A percentile compares a stretch with the other conserved stretches of the same genome.
Evolutionary conservation across 2,329 filamentous ascomycete species (phyloP).

Genomic region (Nothopassalora personata): DNA sequence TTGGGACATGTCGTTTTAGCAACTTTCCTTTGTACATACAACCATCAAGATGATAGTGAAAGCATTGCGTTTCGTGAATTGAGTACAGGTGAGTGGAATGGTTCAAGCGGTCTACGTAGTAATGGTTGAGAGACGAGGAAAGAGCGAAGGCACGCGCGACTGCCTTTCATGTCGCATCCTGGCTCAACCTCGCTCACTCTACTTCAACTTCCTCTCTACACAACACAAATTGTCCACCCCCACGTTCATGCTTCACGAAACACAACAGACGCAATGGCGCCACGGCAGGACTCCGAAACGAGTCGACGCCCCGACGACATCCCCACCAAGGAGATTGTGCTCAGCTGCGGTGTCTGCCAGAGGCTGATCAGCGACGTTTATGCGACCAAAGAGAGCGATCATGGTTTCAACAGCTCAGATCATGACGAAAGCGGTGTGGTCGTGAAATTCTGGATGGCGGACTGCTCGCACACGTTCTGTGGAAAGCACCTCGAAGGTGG

Average conservation of each 20-base stretch:
- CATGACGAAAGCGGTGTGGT: constrained; percentile 35
- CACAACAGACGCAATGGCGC: constrained; percentile 10
- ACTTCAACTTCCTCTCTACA: constrained; percentile 1
- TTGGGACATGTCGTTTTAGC: not conserved
- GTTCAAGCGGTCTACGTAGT: no score
- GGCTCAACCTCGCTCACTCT: not conserved
- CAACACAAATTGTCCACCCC: not conserved
- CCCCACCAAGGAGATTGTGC: constrained; percentile 38
- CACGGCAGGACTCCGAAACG: constrained; percentile 2
- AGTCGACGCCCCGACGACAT: constrained; percentile 6
- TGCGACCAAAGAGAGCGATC: constrained; percentile 33
- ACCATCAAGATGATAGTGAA: not conserved
- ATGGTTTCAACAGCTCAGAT: constrained; percentile 30
- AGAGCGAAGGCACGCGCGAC: constrained; percentile 3
- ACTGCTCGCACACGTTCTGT: constrained; percentile 48
- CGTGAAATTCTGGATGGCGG: constrained; percentile 44
- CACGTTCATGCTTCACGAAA: not conserved
- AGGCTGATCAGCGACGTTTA: constrained; percentile 43
- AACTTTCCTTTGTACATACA: constrained; percentile 13
- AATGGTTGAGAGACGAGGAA: not conserved
- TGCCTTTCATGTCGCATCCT: not conserved
- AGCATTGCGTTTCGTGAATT: not conserved
- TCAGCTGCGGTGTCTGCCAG: constrained; percentile 47
- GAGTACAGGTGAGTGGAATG: not conserved
- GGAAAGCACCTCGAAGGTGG: constrained; percentile 45